Base-by-base conservation (phyloP, 768 basidiomycete genomes). In the Dendrothele bispora region DNA sequence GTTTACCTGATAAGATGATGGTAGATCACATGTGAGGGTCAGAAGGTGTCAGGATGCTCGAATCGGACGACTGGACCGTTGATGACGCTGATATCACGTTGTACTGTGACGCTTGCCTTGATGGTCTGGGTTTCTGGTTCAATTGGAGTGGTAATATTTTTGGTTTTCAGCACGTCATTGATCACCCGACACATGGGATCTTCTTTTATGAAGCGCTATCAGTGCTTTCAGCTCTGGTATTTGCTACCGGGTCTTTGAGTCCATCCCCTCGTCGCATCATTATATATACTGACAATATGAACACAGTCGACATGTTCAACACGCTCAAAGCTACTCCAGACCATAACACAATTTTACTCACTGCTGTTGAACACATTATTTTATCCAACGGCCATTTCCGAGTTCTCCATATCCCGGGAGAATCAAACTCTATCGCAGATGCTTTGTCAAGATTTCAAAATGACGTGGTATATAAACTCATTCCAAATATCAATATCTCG, bases 251-350 rank as follows among this genome's bases (percentile, higher is more conserved):
- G 11, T 18, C 8, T 24, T 10, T 12, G 26, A 6, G 12, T 11
- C n/a, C n/a, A 8, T 32, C 29, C 11, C 54, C 25, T 39, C 1
- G 5, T 7, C 43, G 40, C n/a, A 35, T 65, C 14, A 28, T 61
- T 3, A 58, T 70, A n/a, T 65, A 49, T 45, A 58, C 61, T 0
- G 65, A 70, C 52, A 68, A 57, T 38, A 17, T 28, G 1, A 66
- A 67, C 43, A 61, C 60, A 1, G 60, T 67, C 3, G 36, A 60
- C 24, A 63, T 67, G 1, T 67, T 67, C 46, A 54, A 56, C 46
- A 47, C 59, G 0, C 50, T 71, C 4, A 26, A 48, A 4, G 59
- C 62, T 1, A 3, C 20, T 2, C 57, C 55, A 1, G 27, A 20
- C 0, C 64, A 65, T 44, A 68, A 70, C 34, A 5, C 27, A 1